These are phyloP conservation scores for Claviceps digitariae DNA, from an alignment of 2,329 filamentous ascomycete species.

Conservation along the genomic window DNA sequence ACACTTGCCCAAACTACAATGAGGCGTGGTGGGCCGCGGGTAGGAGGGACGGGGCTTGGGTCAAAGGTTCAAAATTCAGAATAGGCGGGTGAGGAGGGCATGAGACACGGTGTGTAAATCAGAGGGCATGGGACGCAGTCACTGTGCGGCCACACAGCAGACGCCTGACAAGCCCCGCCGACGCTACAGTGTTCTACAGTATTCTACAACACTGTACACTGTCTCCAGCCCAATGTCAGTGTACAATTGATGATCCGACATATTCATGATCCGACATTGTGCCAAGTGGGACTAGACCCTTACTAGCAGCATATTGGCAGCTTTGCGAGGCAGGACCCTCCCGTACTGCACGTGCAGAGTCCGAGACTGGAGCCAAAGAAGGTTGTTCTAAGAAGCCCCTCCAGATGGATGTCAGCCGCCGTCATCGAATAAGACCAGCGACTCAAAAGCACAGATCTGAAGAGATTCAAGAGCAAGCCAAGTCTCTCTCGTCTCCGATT, in stretches of 20 bases:
- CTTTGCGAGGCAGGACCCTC: background rate
- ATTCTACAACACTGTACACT: background rate
- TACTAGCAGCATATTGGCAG: background rate
- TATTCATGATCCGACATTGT: background rate
- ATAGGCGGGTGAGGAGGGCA: background rate
- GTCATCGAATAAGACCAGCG: too few relatives aligned
- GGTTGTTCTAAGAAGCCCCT: too few relatives aligned
- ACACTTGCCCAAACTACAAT: slow-evolving; percentile 16
- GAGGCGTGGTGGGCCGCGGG: slow-evolving; percentile 13
- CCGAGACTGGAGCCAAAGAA: background rate
- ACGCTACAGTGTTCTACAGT: background rate
- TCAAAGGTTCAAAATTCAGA: background rate
- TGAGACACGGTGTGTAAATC: slow-evolving; percentile 1
- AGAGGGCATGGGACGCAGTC: background rate
- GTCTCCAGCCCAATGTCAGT: background rate
- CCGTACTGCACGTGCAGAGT: background rate
- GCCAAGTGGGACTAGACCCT: background rate
- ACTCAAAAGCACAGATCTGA: too few relatives aligned
- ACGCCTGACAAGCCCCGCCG: too few relatives aligned
- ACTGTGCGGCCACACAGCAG: background rate
- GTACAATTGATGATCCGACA: background rate
- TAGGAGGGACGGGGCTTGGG: slow-evolving; percentile 1
- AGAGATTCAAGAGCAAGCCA: too few relatives aligned
- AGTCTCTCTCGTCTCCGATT: too few relatives aligned
- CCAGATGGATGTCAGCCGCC: too few relatives aligned